Conservation (phyloP, 208 protist species). For the Leishmania tropica region DNA sequence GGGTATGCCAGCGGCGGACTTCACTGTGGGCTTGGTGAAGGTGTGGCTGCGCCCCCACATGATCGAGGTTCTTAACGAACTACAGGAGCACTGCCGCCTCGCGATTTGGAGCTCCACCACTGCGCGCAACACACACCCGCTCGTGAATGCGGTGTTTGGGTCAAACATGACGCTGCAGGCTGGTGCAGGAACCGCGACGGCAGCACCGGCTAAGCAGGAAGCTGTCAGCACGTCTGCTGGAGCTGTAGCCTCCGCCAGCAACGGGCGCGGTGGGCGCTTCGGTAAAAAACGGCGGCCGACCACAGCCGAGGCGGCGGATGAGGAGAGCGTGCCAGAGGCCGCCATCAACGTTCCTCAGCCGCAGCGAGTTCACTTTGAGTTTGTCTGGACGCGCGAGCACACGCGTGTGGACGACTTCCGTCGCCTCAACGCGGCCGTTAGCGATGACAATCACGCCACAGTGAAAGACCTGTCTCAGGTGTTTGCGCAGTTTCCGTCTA, state of each 20-base stretch:
- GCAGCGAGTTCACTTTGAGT: slow-evolving; percentile 56
- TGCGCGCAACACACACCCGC: slow-evolving; percentile 77
- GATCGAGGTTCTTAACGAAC: slow-evolving; percentile 52
- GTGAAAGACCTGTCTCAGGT: slow-evolving; percentile 79
- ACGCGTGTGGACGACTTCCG: slow-evolving; percentile 80
- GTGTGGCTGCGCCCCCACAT: slow-evolving; percentile 86
- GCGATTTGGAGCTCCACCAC: slow-evolving; percentile 91
- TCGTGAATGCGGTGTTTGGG: slow-evolving; percentile 79
- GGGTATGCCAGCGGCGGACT: slow-evolving; percentile 63
- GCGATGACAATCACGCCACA: slow-evolving; percentile 81
- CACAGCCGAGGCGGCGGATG: not conserved
- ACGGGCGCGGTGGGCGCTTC: slow-evolving; percentile 7
- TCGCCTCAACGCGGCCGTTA: slow-evolving; percentile 46
- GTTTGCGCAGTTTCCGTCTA: slow-evolving; percentile 57
- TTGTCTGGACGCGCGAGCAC: slow-evolving; percentile 89
- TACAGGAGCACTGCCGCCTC: slow-evolving; percentile 79
- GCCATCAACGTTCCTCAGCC: not conserved
- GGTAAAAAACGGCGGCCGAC: slow-evolving; percentile 15
- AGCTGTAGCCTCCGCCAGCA: not conserved
- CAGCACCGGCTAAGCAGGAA: not conserved
- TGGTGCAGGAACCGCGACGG: too few relatives aligned
- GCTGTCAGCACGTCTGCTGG: not conserved
- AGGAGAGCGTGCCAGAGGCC: not conserved
- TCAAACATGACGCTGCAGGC: slow-evolving; percentile 6
- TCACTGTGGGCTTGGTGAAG: slow-evolving; percentile 75